Evolutionary conservation across 371 early-diverging fungal genomes (phyloP), one percentile per base, ranked within the genome.

Genomic region (Catenaria anguillulae): DNA sequence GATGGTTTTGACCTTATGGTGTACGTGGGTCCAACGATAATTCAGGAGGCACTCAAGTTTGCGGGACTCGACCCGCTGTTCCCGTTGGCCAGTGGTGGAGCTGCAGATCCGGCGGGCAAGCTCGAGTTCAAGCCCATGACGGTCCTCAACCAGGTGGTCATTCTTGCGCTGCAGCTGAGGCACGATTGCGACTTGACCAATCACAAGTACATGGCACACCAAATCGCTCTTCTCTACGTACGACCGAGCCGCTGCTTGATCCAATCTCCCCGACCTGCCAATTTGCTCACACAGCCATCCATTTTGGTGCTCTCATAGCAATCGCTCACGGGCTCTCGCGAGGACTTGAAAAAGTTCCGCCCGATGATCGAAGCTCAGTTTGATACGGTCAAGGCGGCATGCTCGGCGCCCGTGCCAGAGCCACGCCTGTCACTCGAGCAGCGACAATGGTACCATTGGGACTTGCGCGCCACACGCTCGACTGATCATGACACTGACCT

Each of bases 201-300:
- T 33, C 80, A 78, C 63, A 75, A 75, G 58, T 80, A 76, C 55
- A 72, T 80, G 34, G 77, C 80, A 19, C 77, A 80, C 64, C 81
- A 80, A 62, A 54, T 78, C 23, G 81, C 80, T 26, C 66, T 80
- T 23, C 66, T 80, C 23, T 80, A 80, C 67, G 79, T 77, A 70
- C 63, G 67, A n/a, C n/a, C n/a, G n/a, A n/a, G n/a, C n/a, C n/a
- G n/a, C n/a, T n/a, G n/a, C n/a, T n/a, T n/a, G 55, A 23, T 62
- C 26, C 40, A 19, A 31, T 21, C 21, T 54, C n/a, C 33, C 19
- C 43, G 24, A 36, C 33, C 26, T 33, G 12, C 26, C 43, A 23
- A 13, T n/a, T 31, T n/a, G n/a, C n/a, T n/a, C n/a, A n/a, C n/a
- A n/a, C n/a, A n/a, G n/a, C n/a, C n/a, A n/a, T n/a, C n/a, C n/a